Percentiles rank a stretch among this genome's conserved stretches.
Evolutionary conservation across 805 yeast genomes (phyloP).

Genomic region (Candida dajiaensis): DNA sequence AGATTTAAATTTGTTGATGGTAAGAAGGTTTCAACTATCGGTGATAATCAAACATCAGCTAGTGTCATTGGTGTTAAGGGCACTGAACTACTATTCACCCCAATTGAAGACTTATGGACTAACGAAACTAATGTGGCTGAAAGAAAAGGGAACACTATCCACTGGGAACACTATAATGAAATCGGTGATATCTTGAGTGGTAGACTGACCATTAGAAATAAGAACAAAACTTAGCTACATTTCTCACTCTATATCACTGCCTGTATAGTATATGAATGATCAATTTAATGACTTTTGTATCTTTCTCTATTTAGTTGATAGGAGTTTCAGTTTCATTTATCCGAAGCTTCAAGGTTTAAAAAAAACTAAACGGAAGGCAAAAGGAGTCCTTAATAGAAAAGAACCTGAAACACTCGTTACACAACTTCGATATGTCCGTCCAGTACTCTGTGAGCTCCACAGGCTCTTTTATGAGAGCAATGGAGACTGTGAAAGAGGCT

Average conservation of each 20-base stretch:
- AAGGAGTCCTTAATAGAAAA: not conserved
- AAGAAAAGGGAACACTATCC: constrained; percentile 64
- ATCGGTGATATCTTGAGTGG: constrained; percentile 72
- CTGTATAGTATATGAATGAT: not conserved
- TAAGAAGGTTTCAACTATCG: constrained; percentile 38
- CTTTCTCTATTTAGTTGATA: too few species aligned
- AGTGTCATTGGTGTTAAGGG: constrained; percentile 72
- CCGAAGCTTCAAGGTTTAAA: not conserved
- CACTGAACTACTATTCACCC: constrained; percentile 51
- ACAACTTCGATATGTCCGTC: constrained; percentile 32
- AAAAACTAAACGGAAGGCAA: not conserved
- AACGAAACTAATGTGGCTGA: constrained; percentile 52
- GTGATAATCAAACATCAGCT: constrained; percentile 32
- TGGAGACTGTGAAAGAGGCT: constrained; percentile 60
- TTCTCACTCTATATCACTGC: not conserved
- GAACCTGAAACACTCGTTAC: not conserved
- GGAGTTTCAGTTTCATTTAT: too few species aligned
- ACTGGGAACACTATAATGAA: constrained; percentile 58
- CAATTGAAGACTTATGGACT: constrained; percentile 50
- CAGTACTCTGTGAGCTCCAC: constrained; percentile 57
- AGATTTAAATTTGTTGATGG: constrained; percentile 49
- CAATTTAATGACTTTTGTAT: not conserved
- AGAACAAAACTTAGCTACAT: constrained; percentile 6
- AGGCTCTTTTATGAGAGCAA: constrained; percentile 72
- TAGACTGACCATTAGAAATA: constrained; percentile 45